Conservation (phyloP, 2,329 filamentous ascomycete species). For the Zalaria sp. region DNA sequence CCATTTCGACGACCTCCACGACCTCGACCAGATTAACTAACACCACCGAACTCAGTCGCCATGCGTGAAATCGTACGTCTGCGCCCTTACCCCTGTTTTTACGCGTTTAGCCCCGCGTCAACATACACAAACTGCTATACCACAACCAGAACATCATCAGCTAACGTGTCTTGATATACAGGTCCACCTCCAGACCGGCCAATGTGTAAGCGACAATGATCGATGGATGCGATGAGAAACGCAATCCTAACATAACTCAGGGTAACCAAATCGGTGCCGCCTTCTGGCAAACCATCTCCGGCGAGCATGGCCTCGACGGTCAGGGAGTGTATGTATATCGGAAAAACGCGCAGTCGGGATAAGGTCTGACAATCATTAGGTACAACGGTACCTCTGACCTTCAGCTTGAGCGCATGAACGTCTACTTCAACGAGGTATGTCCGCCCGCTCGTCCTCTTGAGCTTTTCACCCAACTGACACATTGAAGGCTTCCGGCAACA, state of each 20-base stretch:
- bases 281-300: conserved; percentile 64
- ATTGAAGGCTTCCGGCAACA: conserved; percentile 78
- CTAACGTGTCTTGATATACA: conserved; percentile 45
- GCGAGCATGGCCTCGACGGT: conserved; percentile 87
- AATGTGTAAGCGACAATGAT: conserved; percentile 60
- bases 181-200: conserved; percentile 99
- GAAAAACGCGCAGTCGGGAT: background rate
- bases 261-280: conserved; percentile 99
- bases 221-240: conserved; percentile 11
- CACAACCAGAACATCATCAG: conserved; percentile 33
- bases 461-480: conserved; percentile 15
- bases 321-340: conserved; percentile 67
- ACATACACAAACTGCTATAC: conserved; percentile 11
- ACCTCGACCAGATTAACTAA: background rate
- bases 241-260: conserved; percentile 31
- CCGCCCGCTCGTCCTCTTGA: conserved; percentile 4
- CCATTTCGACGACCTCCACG: conserved; percentile 2
- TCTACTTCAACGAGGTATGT: conserved; percentile 90
- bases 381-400: conserved; percentile 98
- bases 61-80: conserved; percentile 58
- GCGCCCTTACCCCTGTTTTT: conserved; percentile 18
- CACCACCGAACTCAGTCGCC: conserved; percentile 19
- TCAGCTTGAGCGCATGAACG: conserved; percentile 99
- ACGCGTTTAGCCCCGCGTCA: conserved; percentile 28
- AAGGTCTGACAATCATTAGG: conserved; percentile 33